Conservation (phyloP, 116 monocot genomes). For the Papilionanthe hybrid region DNA sequence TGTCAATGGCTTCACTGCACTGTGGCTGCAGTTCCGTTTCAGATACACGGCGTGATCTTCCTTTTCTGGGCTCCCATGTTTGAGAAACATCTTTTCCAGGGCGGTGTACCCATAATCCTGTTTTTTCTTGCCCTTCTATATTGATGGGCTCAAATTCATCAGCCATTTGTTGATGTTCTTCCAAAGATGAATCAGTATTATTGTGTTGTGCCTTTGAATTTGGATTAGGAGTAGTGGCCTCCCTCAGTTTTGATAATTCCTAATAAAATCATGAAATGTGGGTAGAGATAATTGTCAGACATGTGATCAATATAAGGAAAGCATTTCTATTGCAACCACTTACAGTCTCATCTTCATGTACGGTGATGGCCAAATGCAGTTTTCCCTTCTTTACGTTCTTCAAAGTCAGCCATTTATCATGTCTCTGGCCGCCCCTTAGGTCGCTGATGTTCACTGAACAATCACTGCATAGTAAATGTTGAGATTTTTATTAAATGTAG, state of each 20-base stretch:
- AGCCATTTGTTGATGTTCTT: conserved; percentile 9
- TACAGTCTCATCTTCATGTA: conserved; percentile 25
- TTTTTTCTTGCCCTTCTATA: conserved; percentile 60
- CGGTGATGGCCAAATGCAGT: conserved; percentile 67
- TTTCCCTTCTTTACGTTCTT: conserved; percentile 74
- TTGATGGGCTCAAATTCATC: conserved; percentile 33
- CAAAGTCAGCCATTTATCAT: conserved; percentile 72
- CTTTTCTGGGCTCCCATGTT: conserved; percentile 76
- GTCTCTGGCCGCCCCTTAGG: conserved; percentile 64
- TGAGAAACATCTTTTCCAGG: conserved; percentile 53
- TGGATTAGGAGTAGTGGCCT: not conserved
- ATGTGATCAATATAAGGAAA: not conserved
- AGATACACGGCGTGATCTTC: conserved; percentile 22
- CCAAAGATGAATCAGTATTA: not conserved
- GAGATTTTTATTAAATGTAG: too few species aligned
- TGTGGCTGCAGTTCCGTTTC: conserved; percentile 24
- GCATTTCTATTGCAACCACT: not conserved
- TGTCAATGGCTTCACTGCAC: conserved; percentile 16
- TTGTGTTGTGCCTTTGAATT: conserved; percentile 3
- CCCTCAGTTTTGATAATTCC: conserved; percentile 3
- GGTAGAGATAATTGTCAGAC: not conserved
- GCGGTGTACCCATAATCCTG: conserved; percentile 61
- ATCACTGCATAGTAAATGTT: conserved; percentile 27
- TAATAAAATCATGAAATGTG: not conserved
- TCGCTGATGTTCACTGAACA: conserved; percentile 62